Percentiles rank a stretch among this genome's conserved stretches.
These are phyloP conservation scores for Salisapilia sapeloensis DNA, from an alignment of 352 stramenopile species.

Conservation along the genomic window DNA sequence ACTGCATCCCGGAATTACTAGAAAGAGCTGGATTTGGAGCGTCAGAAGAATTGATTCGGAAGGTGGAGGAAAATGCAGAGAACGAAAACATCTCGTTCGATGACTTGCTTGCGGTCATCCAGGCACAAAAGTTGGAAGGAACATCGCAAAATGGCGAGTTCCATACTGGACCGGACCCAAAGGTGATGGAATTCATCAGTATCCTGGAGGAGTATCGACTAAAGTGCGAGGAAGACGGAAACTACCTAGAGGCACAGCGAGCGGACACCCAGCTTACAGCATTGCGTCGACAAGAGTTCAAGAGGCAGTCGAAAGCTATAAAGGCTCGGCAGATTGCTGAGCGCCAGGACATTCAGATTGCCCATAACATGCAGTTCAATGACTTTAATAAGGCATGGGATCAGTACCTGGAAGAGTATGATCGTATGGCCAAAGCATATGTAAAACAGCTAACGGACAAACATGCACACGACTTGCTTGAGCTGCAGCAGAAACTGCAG, in stretches of 20 bases:
- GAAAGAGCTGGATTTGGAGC: too few relatives aligned
- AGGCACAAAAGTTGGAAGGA: slow-evolving; percentile 19
- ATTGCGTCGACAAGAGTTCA: slow-evolving; percentile 83
- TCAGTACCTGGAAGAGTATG: slow-evolving; percentile 91
- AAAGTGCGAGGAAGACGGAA: slow-evolving; percentile 89
- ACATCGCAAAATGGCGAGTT: slow-evolving; percentile 31
- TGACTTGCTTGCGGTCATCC: slow-evolving; percentile 46
- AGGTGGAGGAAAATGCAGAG: slow-evolving; percentile 39
- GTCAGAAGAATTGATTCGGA: too few relatives aligned
- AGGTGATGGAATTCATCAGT: slow-evolving; percentile 87
- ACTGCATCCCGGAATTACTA: too few relatives aligned
- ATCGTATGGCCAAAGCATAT: slow-evolving; percentile 88
- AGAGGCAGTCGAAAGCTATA: slow-evolving; percentile 83
- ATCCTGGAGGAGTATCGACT: slow-evolving; percentile 89
- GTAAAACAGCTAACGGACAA: slow-evolving; percentile 91
- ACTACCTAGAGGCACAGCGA: slow-evolving; percentile 86
- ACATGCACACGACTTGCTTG: slow-evolving; percentile 62
- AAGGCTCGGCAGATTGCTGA: slow-evolving; percentile 83
- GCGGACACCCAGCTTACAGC: slow-evolving; percentile 78
- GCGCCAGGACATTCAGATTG: slow-evolving; percentile 88
- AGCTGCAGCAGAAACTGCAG: slow-evolving; percentile 82
- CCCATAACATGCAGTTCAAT: slow-evolving; percentile 90
- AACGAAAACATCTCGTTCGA: slow-evolving; percentile 35
- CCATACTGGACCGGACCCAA: slow-evolving; percentile 61
- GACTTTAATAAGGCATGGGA: slow-evolving; percentile 91